A percentile compares a stretch with the other conserved stretches of the same genome.
phyloP scores from a whole-genome alignment of 2,329 filamentous ascomycete genomes.

The Aureobasidium sp. region DNA sequence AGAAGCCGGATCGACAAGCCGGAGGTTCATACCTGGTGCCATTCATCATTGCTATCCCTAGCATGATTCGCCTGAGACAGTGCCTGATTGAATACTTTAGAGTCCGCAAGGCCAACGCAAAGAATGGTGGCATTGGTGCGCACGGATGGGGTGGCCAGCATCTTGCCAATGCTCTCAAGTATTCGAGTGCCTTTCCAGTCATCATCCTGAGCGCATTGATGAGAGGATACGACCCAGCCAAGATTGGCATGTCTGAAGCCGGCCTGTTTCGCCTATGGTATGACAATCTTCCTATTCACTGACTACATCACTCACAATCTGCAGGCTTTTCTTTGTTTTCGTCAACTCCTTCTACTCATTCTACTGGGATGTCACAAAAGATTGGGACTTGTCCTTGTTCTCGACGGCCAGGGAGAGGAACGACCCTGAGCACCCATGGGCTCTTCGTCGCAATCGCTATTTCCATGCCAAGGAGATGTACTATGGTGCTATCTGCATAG shows the following conservation, averaged over 20 bases:
- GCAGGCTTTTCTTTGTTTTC: slow-evolving; percentile 65
- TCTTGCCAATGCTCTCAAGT: slow-evolving; percentile 89
- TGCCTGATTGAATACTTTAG: slow-evolving; percentile 82
- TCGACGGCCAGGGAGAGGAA: slow-evolving; percentile 48
- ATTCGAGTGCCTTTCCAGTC: slow-evolving; percentile 87
- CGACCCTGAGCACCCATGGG: slow-evolving; percentile 62
- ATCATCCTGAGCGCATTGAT: slow-evolving; percentile 72
- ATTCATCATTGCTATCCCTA: slow-evolving; percentile 74
- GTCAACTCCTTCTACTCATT: slow-evolving; percentile 92
- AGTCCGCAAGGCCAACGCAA: slow-evolving; percentile 52
- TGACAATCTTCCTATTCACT: slow-evolving; percentile 15
- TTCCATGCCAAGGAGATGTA: slow-evolving; percentile 69
- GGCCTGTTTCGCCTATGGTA: slow-evolving; percentile 49
- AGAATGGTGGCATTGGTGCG: slow-evolving; percentile 29
- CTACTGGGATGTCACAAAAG: slow-evolving; percentile 94
- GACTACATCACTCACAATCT: slow-evolving; percentile 14
- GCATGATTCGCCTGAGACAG: slow-evolving; percentile 78
- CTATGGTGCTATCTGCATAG: slow-evolving; percentile 70
- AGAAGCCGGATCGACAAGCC: slow-evolving; percentile 70
- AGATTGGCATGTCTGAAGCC: slow-evolving; percentile 47
- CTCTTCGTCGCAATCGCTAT: slow-evolving; percentile 64
- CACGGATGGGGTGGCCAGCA: slow-evolving; percentile 76
- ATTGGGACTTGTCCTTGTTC: slow-evolving; percentile 91
- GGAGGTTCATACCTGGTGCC: slow-evolving; percentile 75
- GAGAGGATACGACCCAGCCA: slow-evolving; percentile 49